A percentile compares a stretch with the other conserved stretches of the same genome.
phyloP scores from a whole-genome alignment of 768 basidiomycete genomes.

The Mycena sanguinolenta region DNA sequence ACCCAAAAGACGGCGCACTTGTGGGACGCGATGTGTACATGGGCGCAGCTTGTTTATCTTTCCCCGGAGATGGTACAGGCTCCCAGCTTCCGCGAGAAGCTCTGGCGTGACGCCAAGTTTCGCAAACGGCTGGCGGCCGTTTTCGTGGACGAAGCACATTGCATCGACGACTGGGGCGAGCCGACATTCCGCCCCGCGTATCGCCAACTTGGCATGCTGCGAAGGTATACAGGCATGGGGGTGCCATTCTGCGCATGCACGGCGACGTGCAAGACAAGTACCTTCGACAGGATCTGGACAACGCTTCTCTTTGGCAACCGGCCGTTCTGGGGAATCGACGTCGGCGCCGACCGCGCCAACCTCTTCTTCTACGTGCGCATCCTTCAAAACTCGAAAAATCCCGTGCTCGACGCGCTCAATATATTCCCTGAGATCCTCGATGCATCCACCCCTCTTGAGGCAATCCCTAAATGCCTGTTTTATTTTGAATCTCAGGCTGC shows the following conservation, averaged over 20 bases:
- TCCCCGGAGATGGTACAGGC: too few relatives aligned
- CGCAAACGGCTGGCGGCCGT: conserved; percentile 38
- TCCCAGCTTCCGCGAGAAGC: conserved; percentile 31
- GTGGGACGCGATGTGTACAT: too few relatives aligned
- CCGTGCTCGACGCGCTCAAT: conserved; percentile 16
- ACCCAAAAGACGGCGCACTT: too few relatives aligned
- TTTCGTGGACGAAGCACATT: conserved; percentile 49
- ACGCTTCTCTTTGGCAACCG: not conserved
- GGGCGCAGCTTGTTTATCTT: conserved; percentile 1
- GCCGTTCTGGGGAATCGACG: conserved; percentile 48
- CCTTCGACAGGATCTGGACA: too few relatives aligned
- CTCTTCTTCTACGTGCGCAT: conserved; percentile 36
- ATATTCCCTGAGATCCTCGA: too few relatives aligned
- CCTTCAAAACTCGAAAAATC: conserved; percentile 32
- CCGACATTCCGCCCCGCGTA: conserved; percentile 43
- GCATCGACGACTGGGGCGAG: conserved; percentile 13
- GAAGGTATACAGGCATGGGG: conserved; percentile 43
- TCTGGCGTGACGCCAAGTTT: conserved; percentile 47
- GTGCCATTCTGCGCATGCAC: conserved; percentile 45
- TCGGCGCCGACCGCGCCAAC: conserved; percentile 42
- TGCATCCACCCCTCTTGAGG: too few relatives aligned
- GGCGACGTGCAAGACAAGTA: conserved; percentile 41
- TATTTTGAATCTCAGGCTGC: not conserved
- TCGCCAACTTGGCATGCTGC: conserved; percentile 37
- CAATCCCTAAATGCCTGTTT: conserved; percentile 33